These are phyloP conservation scores for Dichotomopilus funicola DNA, from an alignment of 2,329 filamentous ascomycete species.

Conservation along the genomic window DNA sequence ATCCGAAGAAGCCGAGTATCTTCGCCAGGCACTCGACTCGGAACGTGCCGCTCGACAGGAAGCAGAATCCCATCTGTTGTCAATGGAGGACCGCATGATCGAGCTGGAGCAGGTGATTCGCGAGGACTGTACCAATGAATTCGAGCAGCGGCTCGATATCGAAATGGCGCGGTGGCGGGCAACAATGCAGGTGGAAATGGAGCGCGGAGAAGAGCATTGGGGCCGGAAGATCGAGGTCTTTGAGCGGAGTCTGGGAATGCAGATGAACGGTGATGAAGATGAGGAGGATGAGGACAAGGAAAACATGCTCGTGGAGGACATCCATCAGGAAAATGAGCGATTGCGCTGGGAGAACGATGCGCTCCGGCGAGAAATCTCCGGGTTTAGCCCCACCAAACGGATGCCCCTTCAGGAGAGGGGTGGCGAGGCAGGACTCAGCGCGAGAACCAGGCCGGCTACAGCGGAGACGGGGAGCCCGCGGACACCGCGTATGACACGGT, in stretches of 20 bases:
- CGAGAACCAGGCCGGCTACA: conserved; percentile 5
- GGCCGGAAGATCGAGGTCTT: conserved; percentile 70
- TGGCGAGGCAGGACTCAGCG: conserved; percentile 18
- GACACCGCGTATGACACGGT: neutral
- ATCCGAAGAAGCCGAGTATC: conserved; percentile 66
- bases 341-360: conserved; percentile 58
- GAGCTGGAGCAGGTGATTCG: conserved; percentile 76
- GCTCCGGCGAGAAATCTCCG: conserved; percentile 58
- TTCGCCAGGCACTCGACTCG: conserved; percentile 61
- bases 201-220: conserved; percentile 75
- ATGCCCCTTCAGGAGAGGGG: conserved; percentile 46
- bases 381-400: conserved; percentile 57
- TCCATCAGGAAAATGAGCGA: conserved; percentile 65
- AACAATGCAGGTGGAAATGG: conserved; percentile 69
- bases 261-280: conserved; percentile 23
- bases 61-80: conserved; percentile 66
- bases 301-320: conserved; percentile 54
- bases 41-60: conserved; percentile 65
- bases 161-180: conserved; percentile 79
- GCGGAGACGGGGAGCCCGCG: conserved; percentile 25
- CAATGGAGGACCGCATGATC: conserved; percentile 58
- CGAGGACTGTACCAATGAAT: conserved; percentile 82
- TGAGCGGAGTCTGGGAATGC: conserved; percentile 39
- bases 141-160: conserved; percentile 67
- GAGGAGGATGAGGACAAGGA: conserved; percentile 50